Conservation (phyloP, 495 filamentous ascomycete species). For the Schizothecium vesticola region DNA sequence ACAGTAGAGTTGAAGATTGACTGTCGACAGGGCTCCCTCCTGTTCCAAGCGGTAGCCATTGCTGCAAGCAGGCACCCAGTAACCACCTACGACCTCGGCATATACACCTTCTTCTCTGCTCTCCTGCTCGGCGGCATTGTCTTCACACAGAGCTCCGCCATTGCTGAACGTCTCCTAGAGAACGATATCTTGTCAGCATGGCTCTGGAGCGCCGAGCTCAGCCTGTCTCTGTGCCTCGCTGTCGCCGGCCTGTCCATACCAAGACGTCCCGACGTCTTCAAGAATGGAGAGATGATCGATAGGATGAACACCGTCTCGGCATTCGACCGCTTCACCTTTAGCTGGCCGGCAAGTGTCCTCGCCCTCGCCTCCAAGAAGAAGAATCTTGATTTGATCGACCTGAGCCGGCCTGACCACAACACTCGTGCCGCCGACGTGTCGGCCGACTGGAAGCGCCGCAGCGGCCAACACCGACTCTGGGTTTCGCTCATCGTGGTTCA, state of each 20-base stretch:
- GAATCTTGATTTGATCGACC: slow-evolving; percentile 52
- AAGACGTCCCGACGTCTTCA: slow-evolving; percentile 62
- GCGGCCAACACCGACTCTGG: slow-evolving; percentile 54
- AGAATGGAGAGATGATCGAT: slow-evolving; percentile 56
- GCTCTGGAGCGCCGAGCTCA: slow-evolving; percentile 37
- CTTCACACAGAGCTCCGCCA: slow-evolving; percentile 33
- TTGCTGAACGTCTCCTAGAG: slow-evolving; percentile 28
- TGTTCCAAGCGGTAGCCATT: slow-evolving; percentile 43
- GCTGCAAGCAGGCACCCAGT: slow-evolving; percentile 40
- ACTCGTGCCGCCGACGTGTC: slow-evolving; percentile 45
- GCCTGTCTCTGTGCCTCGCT: slow-evolving; percentile 29
- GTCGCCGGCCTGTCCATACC: slow-evolving; percentile 49
- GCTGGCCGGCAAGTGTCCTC: slow-evolving; percentile 55
- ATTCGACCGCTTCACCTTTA: slow-evolving; percentile 56
- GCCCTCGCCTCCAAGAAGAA: slow-evolving; percentile 48
- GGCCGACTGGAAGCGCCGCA: slow-evolving; percentile 46
- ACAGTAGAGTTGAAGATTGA: slow-evolving; percentile 7
- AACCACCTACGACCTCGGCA: slow-evolving; percentile 42
- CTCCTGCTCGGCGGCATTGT: slow-evolving; percentile 33
- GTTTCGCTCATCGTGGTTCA: slow-evolving; percentile 53
- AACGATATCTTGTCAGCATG: slow-evolving; percentile 20
- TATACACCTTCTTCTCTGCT: slow-evolving; percentile 41
- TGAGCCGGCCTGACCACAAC: slow-evolving; percentile 50
- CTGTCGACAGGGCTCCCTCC: slow-evolving; percentile 34
- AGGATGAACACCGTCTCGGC: slow-evolving; percentile 56